Evolutionary conservation across 148 eudicot species (phyloP), one percentile per base, ranked within the genome.

Genomic region (Camellia granthamiana): DNA sequence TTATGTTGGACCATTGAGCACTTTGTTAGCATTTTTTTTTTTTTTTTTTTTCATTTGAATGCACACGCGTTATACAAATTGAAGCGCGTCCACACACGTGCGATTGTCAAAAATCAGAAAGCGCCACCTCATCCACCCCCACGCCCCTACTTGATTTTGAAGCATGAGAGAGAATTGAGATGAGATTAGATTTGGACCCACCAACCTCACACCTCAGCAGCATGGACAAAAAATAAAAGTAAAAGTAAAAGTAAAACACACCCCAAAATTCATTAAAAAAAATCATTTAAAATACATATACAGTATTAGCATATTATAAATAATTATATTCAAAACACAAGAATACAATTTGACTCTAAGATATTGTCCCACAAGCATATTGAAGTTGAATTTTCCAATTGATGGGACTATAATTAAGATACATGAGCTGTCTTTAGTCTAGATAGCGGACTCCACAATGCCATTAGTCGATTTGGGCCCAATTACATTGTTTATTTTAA

Each of bases 151-250:
- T 55, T 74, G 19, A 15, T 6, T 23, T 55, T 30, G 44, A 74
- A 74, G 63, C 15, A 74, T 52, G 44, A 52, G n/a, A 23, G 61
- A 73, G 38, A 30, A 30, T 38, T 74, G 6, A 38, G 13, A 14
- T 30, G 1, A 30, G 38, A 30, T 30, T 30, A 30, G 38, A 30
- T 30, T 54, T 59, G 75, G 8, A 7, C 67, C 41, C 38, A 55
- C 75, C 60, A 4, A 42, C 59, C 16, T 72, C 41, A 52, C 42
- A 52, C 59, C 3, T 72, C 75, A 49, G 58, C 75, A 49, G 58
- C 75, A 52, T 52, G 60, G 43, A 13, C 52, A 15, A 70, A 70
- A 69, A 42, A 19, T 49, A 71, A 71, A 72, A 72, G 60, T 72
- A 72, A 52, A 55, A 51, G 6, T 5, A 5, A 51, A 51, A 51